Evolutionary conservation across 1,139 yeast species (phyloP).

Genomic region (Nakaseomyces sp.): DNA sequence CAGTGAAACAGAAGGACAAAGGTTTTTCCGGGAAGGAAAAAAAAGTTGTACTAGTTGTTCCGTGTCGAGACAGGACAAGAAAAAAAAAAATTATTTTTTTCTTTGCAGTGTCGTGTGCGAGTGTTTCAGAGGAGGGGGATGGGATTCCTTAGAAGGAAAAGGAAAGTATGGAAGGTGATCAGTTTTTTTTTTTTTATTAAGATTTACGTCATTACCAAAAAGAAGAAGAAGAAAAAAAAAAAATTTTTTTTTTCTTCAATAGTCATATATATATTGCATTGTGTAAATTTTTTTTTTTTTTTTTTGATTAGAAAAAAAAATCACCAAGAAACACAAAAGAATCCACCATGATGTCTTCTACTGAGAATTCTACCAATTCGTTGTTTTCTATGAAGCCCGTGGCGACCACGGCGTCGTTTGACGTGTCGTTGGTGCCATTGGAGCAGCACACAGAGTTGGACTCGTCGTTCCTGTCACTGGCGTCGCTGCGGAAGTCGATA

Average conservation of each 20-base stretch:
- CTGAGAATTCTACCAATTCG: slow-evolving; percentile 22
- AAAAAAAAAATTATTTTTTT: too few relatives aligned
- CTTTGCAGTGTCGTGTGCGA: too few relatives aligned
- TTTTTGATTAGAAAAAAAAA: not conserved
- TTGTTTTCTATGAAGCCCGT: slow-evolving; percentile 19
- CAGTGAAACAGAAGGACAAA: too few relatives aligned
- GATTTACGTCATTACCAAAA: too few relatives aligned
- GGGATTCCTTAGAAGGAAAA: not conserved
- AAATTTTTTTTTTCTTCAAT: not conserved
- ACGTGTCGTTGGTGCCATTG: not conserved
- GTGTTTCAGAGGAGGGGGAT: too few relatives aligned
- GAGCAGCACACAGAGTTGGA: too few relatives aligned
- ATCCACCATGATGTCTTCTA: not conserved
- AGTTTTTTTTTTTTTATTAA: too few relatives aligned
- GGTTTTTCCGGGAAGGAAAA: too few relatives aligned
- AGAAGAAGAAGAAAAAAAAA: not conserved
- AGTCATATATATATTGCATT: not conserved
- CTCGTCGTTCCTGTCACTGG: not conserved
- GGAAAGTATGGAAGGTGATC: too few relatives aligned
- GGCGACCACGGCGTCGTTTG: not conserved
- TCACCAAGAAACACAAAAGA: not conserved
- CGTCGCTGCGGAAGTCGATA: not conserved
- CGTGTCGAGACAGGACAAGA: too few relatives aligned
- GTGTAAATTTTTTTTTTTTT: too few relatives aligned
- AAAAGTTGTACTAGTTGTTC: too few relatives aligned